phyloP scores from a whole-genome alignment of 2,329 filamentous ascomycete species.

The Colletotrichum euphorbiae region DNA sequence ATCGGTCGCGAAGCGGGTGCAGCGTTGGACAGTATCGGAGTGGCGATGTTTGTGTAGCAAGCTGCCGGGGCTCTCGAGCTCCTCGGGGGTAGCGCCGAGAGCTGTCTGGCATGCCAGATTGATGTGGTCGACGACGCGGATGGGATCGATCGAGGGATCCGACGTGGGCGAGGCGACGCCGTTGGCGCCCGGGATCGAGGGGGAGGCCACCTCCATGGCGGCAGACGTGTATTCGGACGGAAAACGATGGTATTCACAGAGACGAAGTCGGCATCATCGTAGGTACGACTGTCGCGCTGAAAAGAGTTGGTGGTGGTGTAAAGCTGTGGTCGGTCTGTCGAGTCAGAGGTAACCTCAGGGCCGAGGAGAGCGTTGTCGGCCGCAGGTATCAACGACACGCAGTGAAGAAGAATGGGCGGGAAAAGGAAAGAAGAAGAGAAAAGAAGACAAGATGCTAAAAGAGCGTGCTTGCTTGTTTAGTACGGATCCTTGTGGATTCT shows the following conservation, averaged over 20 bases:
- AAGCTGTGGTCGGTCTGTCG: conserved; percentile 20
- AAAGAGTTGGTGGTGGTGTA: background rate
- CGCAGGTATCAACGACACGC: conserved; percentile 15
- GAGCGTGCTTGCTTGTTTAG: conserved; percentile 18
- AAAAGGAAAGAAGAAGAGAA: conserved; percentile 18
- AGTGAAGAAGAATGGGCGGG: conserved; percentile 3
- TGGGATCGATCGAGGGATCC: conserved; percentile 73
- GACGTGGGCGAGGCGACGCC: conserved; percentile 57
- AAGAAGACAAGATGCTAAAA: conserved; percentile 24
- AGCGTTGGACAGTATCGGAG: conserved; percentile 86
- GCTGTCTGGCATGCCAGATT: conserved; percentile 77
- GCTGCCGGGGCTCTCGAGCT: conserved; percentile 85
- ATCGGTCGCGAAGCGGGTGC: conserved; percentile 89
- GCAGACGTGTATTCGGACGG: conserved; percentile 40
- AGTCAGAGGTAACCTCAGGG: conserved; percentile 29
- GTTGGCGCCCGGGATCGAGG: conserved; percentile 59
- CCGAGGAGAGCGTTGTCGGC: conserved; percentile 21
- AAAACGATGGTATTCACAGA: conserved; percentile 39
- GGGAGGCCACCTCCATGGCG: conserved; percentile 66
- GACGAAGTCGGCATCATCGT: conserved; percentile 38
- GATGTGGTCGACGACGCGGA: conserved; percentile 77
- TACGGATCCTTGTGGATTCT: conserved; percentile 19
- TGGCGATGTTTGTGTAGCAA: conserved; percentile 80
- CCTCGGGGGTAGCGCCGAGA: conserved; percentile 78
- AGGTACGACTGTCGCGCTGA: conserved; percentile 14